Base-by-base conservation (phyloP, 2,329 filamentous ascomycete genomes). In the Fusarium nematophilum region DNA sequence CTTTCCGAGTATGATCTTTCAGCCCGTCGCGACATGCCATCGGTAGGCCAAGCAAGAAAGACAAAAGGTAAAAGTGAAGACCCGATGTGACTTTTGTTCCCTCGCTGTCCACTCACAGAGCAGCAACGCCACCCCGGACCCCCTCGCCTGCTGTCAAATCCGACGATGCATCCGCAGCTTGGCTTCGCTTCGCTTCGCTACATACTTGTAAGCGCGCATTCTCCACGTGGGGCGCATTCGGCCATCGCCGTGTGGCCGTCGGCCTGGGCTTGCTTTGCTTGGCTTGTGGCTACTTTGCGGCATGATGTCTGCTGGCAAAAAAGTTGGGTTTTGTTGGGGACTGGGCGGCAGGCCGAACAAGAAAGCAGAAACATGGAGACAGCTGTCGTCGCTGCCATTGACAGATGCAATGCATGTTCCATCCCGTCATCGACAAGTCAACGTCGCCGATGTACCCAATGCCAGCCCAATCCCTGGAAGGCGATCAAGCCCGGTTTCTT, bases 191-290 rank as follows among this genome's bases (percentile, higher is more conserved):
- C 49, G 31, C 52, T 56, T 57, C 51, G n/a, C n/a, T n/a, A n/a
- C n/a, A n/a, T n/a, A n/a, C n/a, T 47, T 55, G 57, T 64, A 67
- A 68, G 66, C 64, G 56, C 57, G 56, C 47, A 60, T 4, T 59
- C 62, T 57, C 66, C 66, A 68, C 66, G 64, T 69, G 66, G 65
- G 62, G 58, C 62, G 33, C 55, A 50, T 56, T 63, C 66, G 66
- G 66, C 51, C 64, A 60, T 67, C 57, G 39, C 66, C 66, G 66
- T 67, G 33, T 44, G 57, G 50, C 21, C 21, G 6, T 6, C 21
- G 21, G 21, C 33, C 34, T 53, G 30, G 36, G 25, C 30, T 56
- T 46, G 23, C 29, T 40, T 39, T 27, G 25, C 38, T 46, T 21
- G 21, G 21, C 21, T 21, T 21, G 21, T 21, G 21, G 21, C 21